Base-by-base conservation (phyloP, 441 rosid genomes). In the Erodium moschatum region DNA sequence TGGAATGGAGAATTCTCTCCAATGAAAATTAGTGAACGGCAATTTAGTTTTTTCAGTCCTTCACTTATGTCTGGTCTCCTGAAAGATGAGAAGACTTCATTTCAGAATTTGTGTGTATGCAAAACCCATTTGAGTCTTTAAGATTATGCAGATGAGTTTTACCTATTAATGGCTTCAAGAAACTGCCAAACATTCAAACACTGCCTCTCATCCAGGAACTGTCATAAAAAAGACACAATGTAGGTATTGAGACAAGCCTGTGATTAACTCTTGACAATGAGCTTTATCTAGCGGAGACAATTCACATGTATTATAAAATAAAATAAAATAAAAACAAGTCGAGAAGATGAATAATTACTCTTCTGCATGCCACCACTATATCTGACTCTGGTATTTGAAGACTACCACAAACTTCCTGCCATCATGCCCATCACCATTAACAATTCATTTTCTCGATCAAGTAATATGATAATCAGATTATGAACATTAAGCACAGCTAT, bases 81-180 rank as follows among this genome's bases (percentile, higher is more conserved):
- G 83, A 72, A 70, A 78, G 68, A 72, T 18, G 67, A 9, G 44
- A 68, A 65, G 64, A 44, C 0, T 60, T 38, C 1, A 8, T 38
- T 8, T 38, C 44, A 38, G 44, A 38, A 18, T 20, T 6, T 7
- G 2, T 19, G 21, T 20, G 11, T 19, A 19, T 56, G 5, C 52
- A 46, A 10, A 10, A 42, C 6, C 10, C 5, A 7, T 33, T 20
- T 0, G 10, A 24, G 9, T 65, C 42, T 8, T 15, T 5, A 50
- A 15, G 61, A 6, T 8, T 10, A 0, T 3, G 31, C 79, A 21
- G 87, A 21, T 0, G 16, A 60, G n/a, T 4, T 67, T 69, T 90
- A 90, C 98, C 84, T 80, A 31, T 86, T 90, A 69, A 91, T 85
- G 73, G 97, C 98, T 73, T 93, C 92, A 31, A 91, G 95, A 79